Base-by-base conservation (phyloP, 148 eudicot species). In the Amaranthus palmeri region DNA sequence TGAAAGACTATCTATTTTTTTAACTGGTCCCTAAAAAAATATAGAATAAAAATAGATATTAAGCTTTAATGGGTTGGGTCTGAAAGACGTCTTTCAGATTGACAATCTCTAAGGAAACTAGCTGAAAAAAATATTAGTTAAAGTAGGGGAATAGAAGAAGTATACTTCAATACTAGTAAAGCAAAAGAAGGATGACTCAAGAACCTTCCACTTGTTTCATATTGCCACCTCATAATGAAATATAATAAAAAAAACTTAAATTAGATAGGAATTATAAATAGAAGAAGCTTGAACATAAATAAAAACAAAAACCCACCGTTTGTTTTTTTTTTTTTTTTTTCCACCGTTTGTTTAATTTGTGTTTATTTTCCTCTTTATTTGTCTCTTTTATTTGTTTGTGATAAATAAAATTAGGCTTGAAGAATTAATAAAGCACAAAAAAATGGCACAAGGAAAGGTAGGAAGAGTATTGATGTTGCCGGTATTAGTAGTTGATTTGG, bases 401-500 rank as follows among this genome's bases (percentile, higher is more conserved):
- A 11, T n/a, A 45, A 63, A 15, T n/a, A 55, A 55, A 55, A 14
- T 54, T 41, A n/a, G 7, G 15, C n/a, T 7, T 18, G 4, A 36
- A 70, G 14, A 40, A 45, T 41, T n/a, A 25, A 42, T 9, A 11
- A 54, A 54, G 48, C 61, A 8, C 55, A 15, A 44, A 61, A 46
- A 47, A 25, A 85, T 84, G 90, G 86, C 69, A 65, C 68, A 76
- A 6, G 92, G 92, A 68, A 80, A 80, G 69, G 44, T 81, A 43
- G 88, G 87, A 59, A 86, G 83, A 77, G 80, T 81, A 63, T 52
- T 87, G 15, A 83, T 89, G 86, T 83, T 78, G 18, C 90, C 86
- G 40, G 45, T 89, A 17, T 61, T 84, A 68, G 68, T 66, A 51
- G 92, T 72, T 3, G 83, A 88, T 69, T 75, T 81, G 47, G 92